Evolutionary conservation across 352 stramenopile genomes (phyloP).

Genomic region (Phytophthora foliorum): DNA sequence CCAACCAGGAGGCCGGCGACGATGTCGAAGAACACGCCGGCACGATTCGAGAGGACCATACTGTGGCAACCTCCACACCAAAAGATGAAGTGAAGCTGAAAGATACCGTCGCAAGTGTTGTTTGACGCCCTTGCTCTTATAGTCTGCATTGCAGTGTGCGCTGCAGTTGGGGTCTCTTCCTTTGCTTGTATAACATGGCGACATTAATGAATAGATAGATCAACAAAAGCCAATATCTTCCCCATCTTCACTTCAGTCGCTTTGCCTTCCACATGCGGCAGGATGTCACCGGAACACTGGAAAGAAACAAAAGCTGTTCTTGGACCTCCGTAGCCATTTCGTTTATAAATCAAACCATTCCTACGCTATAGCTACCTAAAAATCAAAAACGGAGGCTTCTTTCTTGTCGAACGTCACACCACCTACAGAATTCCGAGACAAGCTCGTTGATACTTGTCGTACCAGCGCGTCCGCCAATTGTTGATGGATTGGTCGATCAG

Average conservation of each 20-base stretch:
- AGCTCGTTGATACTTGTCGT: constrained; percentile 93
- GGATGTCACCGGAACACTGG: too few relatives aligned
- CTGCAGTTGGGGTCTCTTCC: not conserved
- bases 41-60: constrained; percentile 55
- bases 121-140: constrained; percentile 24
- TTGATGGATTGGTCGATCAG: constrained; percentile 91
- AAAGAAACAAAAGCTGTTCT: not conserved
- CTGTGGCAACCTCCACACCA: constrained; percentile 44
- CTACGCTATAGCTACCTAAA: constrained; percentile 35
- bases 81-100: constrained; percentile 39
- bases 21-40: constrained; percentile 40
- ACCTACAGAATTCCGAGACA: constrained; percentile 86
- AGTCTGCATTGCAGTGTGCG: too few relatives aligned
- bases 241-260: too few relatives aligned
- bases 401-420: constrained; percentile 2
- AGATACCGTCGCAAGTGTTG: constrained; percentile 24
- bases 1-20: constrained; percentile 22
- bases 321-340: constrained; percentile 15
- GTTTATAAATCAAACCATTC: constrained; percentile 44
- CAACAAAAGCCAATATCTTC: too few relatives aligned
- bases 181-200: constrained; percentile 13
- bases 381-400: constrained; percentile 35
- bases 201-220: not conserved
- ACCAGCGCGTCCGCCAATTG: constrained; percentile 91
- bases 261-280: too few relatives aligned